Evolutionary conservation across 352 stramenopile genomes (phyloP).

Genomic region (Globisporangium polare): DNA sequence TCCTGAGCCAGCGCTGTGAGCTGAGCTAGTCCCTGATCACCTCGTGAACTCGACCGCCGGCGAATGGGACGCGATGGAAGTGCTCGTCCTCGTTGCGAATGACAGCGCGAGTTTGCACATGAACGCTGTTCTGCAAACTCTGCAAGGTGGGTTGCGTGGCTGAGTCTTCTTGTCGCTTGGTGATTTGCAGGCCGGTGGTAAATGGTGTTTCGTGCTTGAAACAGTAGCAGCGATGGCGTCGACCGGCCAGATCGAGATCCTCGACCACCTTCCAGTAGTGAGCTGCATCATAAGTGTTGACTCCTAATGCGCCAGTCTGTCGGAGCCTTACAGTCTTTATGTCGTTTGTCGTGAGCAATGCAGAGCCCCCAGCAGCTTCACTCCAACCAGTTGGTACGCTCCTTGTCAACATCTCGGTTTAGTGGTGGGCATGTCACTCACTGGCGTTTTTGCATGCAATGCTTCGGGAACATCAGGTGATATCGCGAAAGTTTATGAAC

Average conservation of each 20-base stretch:
- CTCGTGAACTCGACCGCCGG: background rate
- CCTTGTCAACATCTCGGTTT: background rate
- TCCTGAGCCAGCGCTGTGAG: background rate
- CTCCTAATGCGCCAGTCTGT: background rate
- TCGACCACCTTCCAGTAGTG: constrained; percentile 26
- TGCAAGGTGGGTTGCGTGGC: constrained; percentile 22
- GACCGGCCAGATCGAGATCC: constrained; percentile 21
- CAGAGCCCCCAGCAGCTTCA: constrained; percentile 14
- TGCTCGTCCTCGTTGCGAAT: constrained; percentile 29
- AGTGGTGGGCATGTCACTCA: background rate
- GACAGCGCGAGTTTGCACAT: constrained; percentile 17
- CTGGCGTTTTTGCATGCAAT: background rate
- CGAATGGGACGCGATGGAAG: constrained; percentile 24
- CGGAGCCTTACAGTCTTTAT: background rate
- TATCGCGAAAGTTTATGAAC: constrained; percentile 1
- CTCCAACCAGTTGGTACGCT: constrained; percentile 23
- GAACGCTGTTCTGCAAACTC: constrained; percentile 20
- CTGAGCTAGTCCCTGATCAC: background rate
- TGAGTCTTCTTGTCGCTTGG: background rate
- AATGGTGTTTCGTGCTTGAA: background rate
- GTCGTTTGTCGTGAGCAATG: too few relatives aligned
- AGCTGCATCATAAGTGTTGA: constrained; percentile 12
- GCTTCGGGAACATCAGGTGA: background rate
- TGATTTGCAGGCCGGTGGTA: background rate
- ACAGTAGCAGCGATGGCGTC: constrained; percentile 16